Base-by-base conservation (phyloP, 495 filamentous ascomycete species). In the Annulohypoxylon moriforme region DNA sequence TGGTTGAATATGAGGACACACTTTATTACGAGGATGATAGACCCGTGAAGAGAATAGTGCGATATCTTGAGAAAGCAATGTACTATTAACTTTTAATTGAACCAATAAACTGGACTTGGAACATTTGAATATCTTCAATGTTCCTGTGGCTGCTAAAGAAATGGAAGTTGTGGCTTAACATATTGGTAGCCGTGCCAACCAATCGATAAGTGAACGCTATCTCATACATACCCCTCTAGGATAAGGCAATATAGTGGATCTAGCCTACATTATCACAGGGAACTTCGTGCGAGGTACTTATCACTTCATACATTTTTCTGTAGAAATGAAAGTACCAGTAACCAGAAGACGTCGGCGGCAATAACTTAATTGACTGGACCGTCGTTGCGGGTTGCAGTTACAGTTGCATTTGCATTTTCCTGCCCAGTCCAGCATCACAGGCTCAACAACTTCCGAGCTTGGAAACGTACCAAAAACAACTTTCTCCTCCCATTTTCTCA, bases 281-380 rank as follows among this genome's bases (percentile, higher is more conserved):
- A 0, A 18, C 10, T n/a, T 40, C 38, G 46, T 42, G 58, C 34
- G 4, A 44, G 27, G 22, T 40, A 63, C 64, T 16, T 65, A 11
- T 20, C 24, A 42, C 25, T 44, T 33, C 49, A 57, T 38, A 61
- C 33, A 42, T 16, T 14, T 63, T 63, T 20, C 16, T 46, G 53
- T 13, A 5, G 11, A 16, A 16, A 9, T 36, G 0, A 14, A 67
- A 22, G 69, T 72, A 72, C 68, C 60, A 22, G 31, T 8, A 34
- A 53, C 59, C 22, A n/a, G 29, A 14, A 36, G 25, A 56, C 5
- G 64, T 75, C 65, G 75, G 72, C 69, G 72, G 75, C 72, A 71
- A 77, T 53, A 24, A 40, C 10, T 31, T 53, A 24, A 40, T 16
- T 31, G 38, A 44, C 59, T 38, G 36, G 36, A 40, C 36, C 36